phyloP scores from a whole-genome alignment of 2,329 filamentous ascomycete genomes.

The Lomentospora prolificans region DNA sequence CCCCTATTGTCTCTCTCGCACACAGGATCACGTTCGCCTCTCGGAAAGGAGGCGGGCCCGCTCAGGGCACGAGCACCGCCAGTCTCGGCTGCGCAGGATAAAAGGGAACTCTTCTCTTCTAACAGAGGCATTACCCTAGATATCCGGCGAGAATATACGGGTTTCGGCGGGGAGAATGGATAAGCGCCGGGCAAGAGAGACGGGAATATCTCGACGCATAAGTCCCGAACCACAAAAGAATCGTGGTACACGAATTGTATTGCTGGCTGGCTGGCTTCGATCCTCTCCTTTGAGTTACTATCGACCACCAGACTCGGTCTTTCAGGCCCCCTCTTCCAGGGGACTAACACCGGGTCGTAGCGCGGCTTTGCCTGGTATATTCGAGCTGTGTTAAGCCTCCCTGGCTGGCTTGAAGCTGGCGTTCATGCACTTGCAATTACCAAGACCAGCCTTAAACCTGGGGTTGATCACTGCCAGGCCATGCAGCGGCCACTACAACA shows the following conservation, averaged over 20 bases:
- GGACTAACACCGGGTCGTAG: too few species aligned
- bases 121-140: too few species aligned
- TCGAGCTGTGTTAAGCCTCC: neutral
- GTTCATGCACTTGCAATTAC: constrained; percentile 4
- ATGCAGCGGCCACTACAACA: neutral
- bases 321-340: neutral
- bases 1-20: neutral
- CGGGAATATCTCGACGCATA: too few species aligned
- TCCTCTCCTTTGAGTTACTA: too few species aligned
- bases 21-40: neutral
- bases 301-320: too few species aligned
- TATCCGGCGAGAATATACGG: too few species aligned
- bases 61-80: neutral
- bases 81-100: neutral
- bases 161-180: too few species aligned
- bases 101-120: neutral
- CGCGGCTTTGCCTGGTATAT: neutral
- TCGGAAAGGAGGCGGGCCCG: too few species aligned
- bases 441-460: neutral
- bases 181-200: too few species aligned
- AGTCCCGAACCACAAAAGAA: too few species aligned
- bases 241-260: neutral
- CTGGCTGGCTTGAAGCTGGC: neutral
- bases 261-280: too few species aligned
- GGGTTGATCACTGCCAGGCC: neutral